These are phyloP conservation scores for Chaetomiaceae sp. DNA, from an alignment of 2,329 filamentous ascomycete species.

Conservation along the genomic window DNA sequence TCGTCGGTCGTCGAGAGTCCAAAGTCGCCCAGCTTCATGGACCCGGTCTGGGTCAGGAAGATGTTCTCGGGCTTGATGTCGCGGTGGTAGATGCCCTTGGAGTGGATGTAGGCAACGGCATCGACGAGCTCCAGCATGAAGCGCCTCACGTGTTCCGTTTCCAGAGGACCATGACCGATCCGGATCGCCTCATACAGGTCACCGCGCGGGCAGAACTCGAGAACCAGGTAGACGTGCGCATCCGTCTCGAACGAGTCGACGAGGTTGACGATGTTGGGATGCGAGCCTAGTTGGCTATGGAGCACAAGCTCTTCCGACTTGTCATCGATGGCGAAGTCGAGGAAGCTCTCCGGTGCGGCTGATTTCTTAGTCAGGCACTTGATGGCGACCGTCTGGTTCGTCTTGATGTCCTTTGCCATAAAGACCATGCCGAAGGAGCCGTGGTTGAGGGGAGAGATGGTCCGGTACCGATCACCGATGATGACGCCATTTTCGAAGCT, in stretches of 20 bases:
- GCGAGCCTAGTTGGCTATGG: slow-evolving; percentile 71
- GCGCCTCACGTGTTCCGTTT: slow-evolving; percentile 93
- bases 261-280: slow-evolving; percentile 92
- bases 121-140: slow-evolving; percentile 95
- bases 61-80: slow-evolving; percentile 99
- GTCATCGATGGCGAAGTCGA: slow-evolving; percentile 72
- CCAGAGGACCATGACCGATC: slow-evolving; percentile 76
- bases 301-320: slow-evolving; percentile 75
- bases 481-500: slow-evolving; percentile 74
- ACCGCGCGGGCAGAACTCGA: slow-evolving; percentile 92
- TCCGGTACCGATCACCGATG: slow-evolving; percentile 84
- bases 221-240: slow-evolving; percentile 81
- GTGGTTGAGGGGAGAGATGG: slow-evolving; percentile 91
- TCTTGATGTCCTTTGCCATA: slow-evolving; percentile 74
- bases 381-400: slow-evolving; percentile 79
- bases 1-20: slow-evolving; percentile 83
- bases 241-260: slow-evolving; percentile 88
- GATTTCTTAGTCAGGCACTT: slow-evolving; percentile 89
- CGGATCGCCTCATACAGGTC: slow-evolving; percentile 98
- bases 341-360: slow-evolving; percentile 53
- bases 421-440: slow-evolving; percentile 99
- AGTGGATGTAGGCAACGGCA: slow-evolving; percentile 85
- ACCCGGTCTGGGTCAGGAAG: slow-evolving; percentile 78
- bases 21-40: slow-evolving; percentile 96
- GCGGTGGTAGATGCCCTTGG: slow-evolving; percentile 86